These are phyloP conservation scores for Nicotiana rustica DNA, from an alignment of 305 asterid species.

Conservation along the genomic window DNA sequence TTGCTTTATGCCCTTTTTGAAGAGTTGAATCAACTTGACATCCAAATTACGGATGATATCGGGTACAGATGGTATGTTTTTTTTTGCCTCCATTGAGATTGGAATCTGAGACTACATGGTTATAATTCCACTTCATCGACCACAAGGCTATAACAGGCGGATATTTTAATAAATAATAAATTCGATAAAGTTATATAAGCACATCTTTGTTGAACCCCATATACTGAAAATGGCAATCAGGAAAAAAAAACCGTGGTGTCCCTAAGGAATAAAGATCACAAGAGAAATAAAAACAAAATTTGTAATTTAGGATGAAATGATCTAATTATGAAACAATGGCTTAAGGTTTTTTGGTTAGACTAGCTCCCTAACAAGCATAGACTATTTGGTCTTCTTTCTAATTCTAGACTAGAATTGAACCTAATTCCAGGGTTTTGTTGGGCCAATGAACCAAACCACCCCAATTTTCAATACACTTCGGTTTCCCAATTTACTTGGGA, in stretches of 20 bases:
- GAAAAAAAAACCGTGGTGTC: neutral
- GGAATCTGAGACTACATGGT: neutral
- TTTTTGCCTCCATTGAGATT: no score
- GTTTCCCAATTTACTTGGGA: neutral
- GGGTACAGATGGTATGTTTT: no score
- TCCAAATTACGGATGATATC: neutral
- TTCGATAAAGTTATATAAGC: neutral
- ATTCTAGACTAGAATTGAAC: neutral
- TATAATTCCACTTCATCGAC: neutral
- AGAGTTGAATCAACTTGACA: neutral
- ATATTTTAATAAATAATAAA: neutral
- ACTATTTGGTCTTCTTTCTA: neutral
- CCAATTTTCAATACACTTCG: neutral
- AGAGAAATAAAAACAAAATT: no score
- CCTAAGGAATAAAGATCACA: neutral
- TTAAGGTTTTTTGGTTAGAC: neutral
- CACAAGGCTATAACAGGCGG: neutral
- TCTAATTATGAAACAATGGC: neutral
- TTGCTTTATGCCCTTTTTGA: neutral
- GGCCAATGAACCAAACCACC: neutral
- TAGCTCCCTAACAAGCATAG: neutral
- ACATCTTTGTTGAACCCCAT: neutral
- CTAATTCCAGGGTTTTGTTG: neutral
- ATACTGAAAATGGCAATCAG: neutral
- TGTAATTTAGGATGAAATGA: neutral